phyloP scores from a whole-genome alignment of 257 asterid species.

The Lavandula angustifolia region DNA sequence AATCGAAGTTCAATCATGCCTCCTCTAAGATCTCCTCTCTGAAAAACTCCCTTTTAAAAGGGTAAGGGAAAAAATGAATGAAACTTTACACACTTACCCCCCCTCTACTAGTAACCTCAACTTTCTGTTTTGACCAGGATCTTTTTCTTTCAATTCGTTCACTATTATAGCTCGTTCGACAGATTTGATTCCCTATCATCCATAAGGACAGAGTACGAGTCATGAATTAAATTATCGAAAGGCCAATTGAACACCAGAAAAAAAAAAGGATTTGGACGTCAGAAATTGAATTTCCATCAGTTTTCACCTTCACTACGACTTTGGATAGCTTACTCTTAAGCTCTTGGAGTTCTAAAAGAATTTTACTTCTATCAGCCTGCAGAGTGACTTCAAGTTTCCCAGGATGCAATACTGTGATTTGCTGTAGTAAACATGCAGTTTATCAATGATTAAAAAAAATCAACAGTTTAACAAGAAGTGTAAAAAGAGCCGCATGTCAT shows the following conservation, averaged over 20 bases:
- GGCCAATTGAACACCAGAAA: slow-evolving; percentile 6
- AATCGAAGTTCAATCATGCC: neutral
- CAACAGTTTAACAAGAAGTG: slow-evolving; percentile 12
- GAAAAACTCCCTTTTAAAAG: neutral
- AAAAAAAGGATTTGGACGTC: slow-evolving; percentile 1
- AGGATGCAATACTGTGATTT: slow-evolving; percentile 52
- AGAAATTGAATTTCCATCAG: slow-evolving; percentile 25
- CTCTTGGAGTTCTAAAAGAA: slow-evolving; percentile 68
- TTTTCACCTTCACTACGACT: slow-evolving; percentile 81
- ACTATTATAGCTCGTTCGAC: slow-evolving; percentile 77
- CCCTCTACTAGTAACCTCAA: slow-evolving; percentile 86
- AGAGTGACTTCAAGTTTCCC: slow-evolving; percentile 60
- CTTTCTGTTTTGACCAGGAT: slow-evolving; percentile 38
- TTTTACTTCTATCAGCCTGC: slow-evolving; percentile 51
- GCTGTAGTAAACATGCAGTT: slow-evolving; percentile 46
- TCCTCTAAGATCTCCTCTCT: neutral
- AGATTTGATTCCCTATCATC: slow-evolving; percentile 71
- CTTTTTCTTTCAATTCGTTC: slow-evolving; percentile 46
- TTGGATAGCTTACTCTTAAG: slow-evolving; percentile 65
- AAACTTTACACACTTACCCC: slow-evolving; percentile 43
- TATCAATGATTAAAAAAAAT: slow-evolving; percentile 10
- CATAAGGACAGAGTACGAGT: slow-evolving; percentile 16
- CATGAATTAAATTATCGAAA: slow-evolving; percentile 4
- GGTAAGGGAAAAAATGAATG: slow-evolving; percentile 17
- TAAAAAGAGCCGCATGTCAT: slow-evolving; percentile 12